Base-by-base conservation (phyloP, 2,329 filamentous ascomycete genomes). In the Exserohilum rostratum region DNA sequence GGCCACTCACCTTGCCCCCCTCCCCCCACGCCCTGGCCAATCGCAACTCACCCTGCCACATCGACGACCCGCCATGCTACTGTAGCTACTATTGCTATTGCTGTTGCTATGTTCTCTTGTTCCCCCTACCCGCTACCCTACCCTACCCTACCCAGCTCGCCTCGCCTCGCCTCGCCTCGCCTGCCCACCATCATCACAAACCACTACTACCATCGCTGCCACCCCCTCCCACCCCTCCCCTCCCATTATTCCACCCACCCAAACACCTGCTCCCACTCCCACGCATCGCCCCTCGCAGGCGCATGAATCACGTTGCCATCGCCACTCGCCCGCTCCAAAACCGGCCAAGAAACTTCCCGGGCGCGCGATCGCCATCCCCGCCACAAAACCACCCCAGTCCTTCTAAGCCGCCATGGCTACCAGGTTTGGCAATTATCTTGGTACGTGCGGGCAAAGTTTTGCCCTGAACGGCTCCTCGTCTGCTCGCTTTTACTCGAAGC, bases 371-470 rank as follows among this genome's bases (percentile, higher is more conserved):
- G 60, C 55, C 68, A 57, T 50, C 38, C 53, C 51, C 55, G 53
- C 64, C 47, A 53, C 50, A 37, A 51, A 37, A 29, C 46, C 52
- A 45, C 34, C 58, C 50, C 40, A 30, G 42, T 57, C 11, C 6
- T 4, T 17, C 39, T 17, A 42, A 49, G 46, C 55, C 58, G 42
- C 57, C 53, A 72, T 71, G 67, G 53, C 68, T 53, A 69, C 71
- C 51, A 57, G 58, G 56, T 71, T 62, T 61, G 71, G 72, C 48
- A 75, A 75, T 56, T 74, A 75, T 56, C 58, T 57, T 48, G 61
- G 68, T 68, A 60, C 40, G 55, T 60, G 39, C 51, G 17, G 42
- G 25, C 27, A 35, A 22, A 37, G 20, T 25, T 45, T 45, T 38
- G 46, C 49, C 48, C 46, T 51, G 62, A 55, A 45, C 38, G 39